Percentiles rank a stretch among this genome's conserved stretches.
These are phyloP conservation scores for Flagelloscypha sp. DNA, from an alignment of 768 basidiomycete genomes.

Conservation along the genomic window DNA sequence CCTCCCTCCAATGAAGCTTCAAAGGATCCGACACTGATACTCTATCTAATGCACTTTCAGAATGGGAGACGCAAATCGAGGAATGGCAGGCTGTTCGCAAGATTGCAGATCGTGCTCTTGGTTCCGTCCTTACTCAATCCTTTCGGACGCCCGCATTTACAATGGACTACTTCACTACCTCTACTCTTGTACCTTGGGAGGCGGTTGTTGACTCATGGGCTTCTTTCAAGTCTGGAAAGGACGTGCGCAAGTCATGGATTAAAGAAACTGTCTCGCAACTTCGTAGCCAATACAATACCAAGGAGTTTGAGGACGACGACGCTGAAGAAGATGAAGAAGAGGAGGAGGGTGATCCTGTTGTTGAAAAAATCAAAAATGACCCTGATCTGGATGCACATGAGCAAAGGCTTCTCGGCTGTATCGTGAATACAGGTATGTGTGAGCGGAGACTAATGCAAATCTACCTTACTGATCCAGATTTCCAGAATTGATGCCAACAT, in stretches of 20 bases:
- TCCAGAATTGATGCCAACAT: slow-evolving; percentile 66
- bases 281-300: too few species aligned
- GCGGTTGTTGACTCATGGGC: slow-evolving; percentile 62
- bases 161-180: too few species aligned
- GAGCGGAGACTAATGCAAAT: slow-evolving; percentile 1
- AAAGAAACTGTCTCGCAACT: slow-evolving; percentile 47
- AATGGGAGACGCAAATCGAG: slow-evolving; percentile 67
- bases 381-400: slow-evolving; percentile 75
- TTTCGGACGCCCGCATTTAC: too few species aligned
- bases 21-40: too few species aligned
- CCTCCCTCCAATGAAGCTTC: too few species aligned
- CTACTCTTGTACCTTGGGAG: slow-evolving; percentile 59
- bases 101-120: slow-evolving; percentile 72
- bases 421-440: slow-evolving; percentile 68
- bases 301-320: too few species aligned
- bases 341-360: slow-evolving; percentile 49
- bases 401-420: slow-evolving; percentile 70
- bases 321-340: slow-evolving; percentile 30
- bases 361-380: slow-evolving; percentile 71
- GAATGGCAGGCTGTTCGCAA: slow-evolving; percentile 61
- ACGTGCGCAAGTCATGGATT: slow-evolving; percentile 53
- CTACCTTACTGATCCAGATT: slow-evolving; percentile 8
- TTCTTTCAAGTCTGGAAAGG: slow-evolving; percentile 39
- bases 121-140: slow-evolving; percentile 47
- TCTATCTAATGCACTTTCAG: too few species aligned